Base-by-base conservation (phyloP, 805 yeast genomes). In the Nakazawaea ishiwadae region DNA sequence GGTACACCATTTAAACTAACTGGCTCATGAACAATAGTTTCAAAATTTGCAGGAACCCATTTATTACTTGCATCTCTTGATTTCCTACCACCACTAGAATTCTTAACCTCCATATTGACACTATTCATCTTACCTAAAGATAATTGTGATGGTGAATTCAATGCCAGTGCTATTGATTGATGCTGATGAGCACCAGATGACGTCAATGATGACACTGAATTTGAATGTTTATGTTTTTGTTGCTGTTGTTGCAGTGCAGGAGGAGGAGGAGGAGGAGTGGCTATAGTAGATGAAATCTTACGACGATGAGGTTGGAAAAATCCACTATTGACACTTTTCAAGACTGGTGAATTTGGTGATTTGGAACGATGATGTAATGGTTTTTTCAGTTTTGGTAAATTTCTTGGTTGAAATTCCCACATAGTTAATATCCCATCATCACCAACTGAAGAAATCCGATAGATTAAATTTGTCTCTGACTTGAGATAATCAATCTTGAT, bases 361-460 rank as follows among this genome's bases (percentile, higher is more conserved):
- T 34, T 40, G 30, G 27, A 6, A 7, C 44, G 31, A 32, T 40
- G 43, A 24, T 40, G 43, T 17, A 24, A 42, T 21, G 44, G 27
- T 26, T 48, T 59, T 44, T 62, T 61, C 14, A 59, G 48, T 34
- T 60, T 63, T 4, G 69, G 67, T 31, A 72, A 50, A 27, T 65
- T 58, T 44, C 66, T 55, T 3, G 78, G 79, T 11, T 68, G 63
- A 45, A 78, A 74, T 46, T 78, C 82, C 73, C 79, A 78, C 28
- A 75, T 59, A 15, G 70, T 49, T 6, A 77, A 50, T 18, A 61
- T 59, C 3, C 80, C 77, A 48, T 78, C 84, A 43, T 77, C 80
- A 8, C 79, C 79, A 15, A 69, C 77, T 10, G 75, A 60, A 4
- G 77, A 78, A 7, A 78, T 57, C 24, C 79, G 56, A 50, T 77